phyloP scores from a whole-genome alignment of 805 yeast genomes.

The Kluyveromyces starmeri region DNA sequence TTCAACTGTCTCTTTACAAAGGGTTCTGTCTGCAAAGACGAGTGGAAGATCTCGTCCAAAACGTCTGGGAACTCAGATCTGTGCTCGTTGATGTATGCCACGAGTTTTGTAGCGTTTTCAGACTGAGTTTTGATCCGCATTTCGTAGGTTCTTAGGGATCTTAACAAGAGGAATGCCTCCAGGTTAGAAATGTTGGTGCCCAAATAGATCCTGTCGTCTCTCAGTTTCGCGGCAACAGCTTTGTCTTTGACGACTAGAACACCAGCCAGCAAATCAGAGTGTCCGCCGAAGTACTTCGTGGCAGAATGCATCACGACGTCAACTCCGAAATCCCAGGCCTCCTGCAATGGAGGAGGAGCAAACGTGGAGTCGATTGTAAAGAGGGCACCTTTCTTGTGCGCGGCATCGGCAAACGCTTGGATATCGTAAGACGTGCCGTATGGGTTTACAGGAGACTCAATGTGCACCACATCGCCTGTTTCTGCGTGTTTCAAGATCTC shows the following conservation, averaged over 20 bases:
- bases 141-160: conserved; percentile 77
- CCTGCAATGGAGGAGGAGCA: conserved; percentile 85
- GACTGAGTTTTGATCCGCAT: conserved; percentile 63
- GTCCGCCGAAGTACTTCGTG: conserved; percentile 93
- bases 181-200: conserved; percentile 77
- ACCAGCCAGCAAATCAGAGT: conserved; percentile 84
- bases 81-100: conserved; percentile 47
- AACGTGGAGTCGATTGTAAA: conserved; percentile 78
- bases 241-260: conserved; percentile 55
- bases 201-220: conserved; percentile 54
- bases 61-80: conserved; percentile 35
- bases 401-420: conserved; percentile 51
- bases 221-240: conserved; percentile 37
- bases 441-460: conserved; percentile 88
- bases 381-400: conserved; percentile 69
- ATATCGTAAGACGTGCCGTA: conserved; percentile 61
- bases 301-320: conserved; percentile 91
- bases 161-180: conserved; percentile 62
- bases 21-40: conserved; percentile 65
- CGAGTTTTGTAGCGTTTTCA: conserved; percentile 51
- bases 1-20: conserved; percentile 59
- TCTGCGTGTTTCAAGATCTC: conserved; percentile 39
- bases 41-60: conserved; percentile 51
- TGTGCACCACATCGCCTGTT: conserved; percentile 68
- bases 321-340: conserved; percentile 76